A percentile compares a stretch with the other conserved stretches of the same genome.
Conservation (phyloP, 2,329 filamentous ascomycete genomes). For the Ceratocystis huliohia region DNA sequence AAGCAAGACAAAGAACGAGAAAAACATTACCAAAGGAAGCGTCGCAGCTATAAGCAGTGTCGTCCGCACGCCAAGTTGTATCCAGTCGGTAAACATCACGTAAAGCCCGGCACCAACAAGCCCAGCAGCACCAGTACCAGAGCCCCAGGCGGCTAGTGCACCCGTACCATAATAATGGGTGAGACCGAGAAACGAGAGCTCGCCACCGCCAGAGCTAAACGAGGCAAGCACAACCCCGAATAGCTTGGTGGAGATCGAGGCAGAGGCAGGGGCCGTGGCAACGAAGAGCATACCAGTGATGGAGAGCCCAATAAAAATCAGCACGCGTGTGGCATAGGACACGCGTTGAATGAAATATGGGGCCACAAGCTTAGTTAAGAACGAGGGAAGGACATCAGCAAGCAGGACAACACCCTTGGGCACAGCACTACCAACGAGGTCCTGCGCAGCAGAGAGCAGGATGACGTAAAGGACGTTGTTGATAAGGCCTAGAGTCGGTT, state of each 20-base stretch:
- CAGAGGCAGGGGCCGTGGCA: conserved; percentile 53
- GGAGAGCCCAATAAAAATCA: conserved; percentile 63
- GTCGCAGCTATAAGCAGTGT: conserved; percentile 68
- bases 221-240: conserved; percentile 74
- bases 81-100: conserved; percentile 68
- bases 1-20: conserved; percentile 74
- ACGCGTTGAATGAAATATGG: conserved; percentile 89
- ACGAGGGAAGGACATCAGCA: conserved; percentile 81
- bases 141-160: conserved; percentile 82
- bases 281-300: conserved; percentile 80
- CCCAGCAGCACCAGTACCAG: conserved; percentile 80
- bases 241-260: conserved; percentile 56
- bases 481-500: conserved; percentile 37
- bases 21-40: conserved; percentile 67
- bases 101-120: conserved; percentile 80
- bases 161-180: conserved; percentile 87
- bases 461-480: conserved; percentile 98
- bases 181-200: conserved; percentile 79
- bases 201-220: conserved; percentile 72
- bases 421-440: conserved; percentile 72
- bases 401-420: conserved; percentile 90
- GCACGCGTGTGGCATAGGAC: conserved; percentile 63
- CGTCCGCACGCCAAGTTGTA: conserved; percentile 59
- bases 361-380: conserved; percentile 73
- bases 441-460: conserved; percentile 86